A percentile compares a stretch with the other conserved stretches of the same genome.
Evolutionary conservation across 495 filamentous ascomycete species (phyloP).

Genomic region (Glarea lozoyensis): DNA sequence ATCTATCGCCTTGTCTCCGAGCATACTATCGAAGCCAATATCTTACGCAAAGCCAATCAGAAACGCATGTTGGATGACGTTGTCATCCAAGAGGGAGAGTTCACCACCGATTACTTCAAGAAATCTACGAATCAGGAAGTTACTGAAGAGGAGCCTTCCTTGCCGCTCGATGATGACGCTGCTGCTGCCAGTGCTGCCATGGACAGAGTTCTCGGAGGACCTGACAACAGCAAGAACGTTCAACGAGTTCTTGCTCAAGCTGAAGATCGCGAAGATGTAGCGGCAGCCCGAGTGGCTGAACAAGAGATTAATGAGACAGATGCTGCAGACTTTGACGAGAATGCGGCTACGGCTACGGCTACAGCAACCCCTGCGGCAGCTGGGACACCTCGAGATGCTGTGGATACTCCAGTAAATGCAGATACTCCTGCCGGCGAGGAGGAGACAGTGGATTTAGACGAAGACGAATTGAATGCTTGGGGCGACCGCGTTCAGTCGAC

Average conservation of each 20-base stretch:
- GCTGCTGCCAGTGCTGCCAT: constrained; percentile 69
- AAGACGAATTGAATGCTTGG: constrained; percentile 44
- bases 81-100: constrained; percentile 96
- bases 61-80: constrained; percentile 97
- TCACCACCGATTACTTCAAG: constrained; percentile 96
- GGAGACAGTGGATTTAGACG: constrained; percentile 31
- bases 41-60: constrained; percentile 90
- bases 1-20: constrained; percentile 97
- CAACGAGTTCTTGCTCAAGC: constrained; percentile 70
- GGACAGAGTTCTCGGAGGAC: constrained; percentile 71
- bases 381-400: constrained; percentile 24
- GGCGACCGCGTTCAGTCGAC: constrained; percentile 49
- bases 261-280: constrained; percentile 87
- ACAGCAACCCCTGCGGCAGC: constrained; percentile 27
- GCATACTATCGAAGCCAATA: constrained; percentile 98
- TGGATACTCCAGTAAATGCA: constrained; percentile 17
- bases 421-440: not conserved
- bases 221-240: constrained; percentile 33
- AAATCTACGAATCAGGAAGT: constrained; percentile 66
- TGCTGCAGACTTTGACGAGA: constrained; percentile 86
- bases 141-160: constrained; percentile 41
- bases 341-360: constrained; percentile 35
- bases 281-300: constrained; percentile 77
- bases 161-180: constrained; percentile 50
- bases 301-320: constrained; percentile 82